Evolutionary conservation across 164 flowering plant genomes (phyloP), one percentile per base, ranked within the genome.

Genomic region (Chloranthus sessilifolius): DNA sequence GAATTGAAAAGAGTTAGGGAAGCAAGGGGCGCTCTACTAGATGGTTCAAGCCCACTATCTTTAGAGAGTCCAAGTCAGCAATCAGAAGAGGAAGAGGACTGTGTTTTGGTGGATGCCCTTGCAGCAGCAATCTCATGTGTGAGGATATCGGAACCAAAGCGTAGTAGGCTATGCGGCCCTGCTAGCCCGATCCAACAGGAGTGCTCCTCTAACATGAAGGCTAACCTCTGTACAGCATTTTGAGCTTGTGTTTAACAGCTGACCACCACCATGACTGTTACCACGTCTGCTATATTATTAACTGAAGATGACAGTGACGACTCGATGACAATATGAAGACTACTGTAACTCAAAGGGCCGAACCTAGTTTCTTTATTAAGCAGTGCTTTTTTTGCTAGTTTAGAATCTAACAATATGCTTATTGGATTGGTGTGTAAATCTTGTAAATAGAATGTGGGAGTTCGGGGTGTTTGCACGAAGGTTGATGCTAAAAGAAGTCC

Each of bases 201-300:
- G 42, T 63, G 73, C 59, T 83, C 96, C 2, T 85, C 97, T 72
- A 88, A 81, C 73, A 43, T 81, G 79, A 83, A 73, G 53, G 50
- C 86, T 62, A 77, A 68, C 48, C 92, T 91, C 29, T 91, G 98
- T 75, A 79, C 79, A 82, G 98, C 98, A 52, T 91, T 85, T 55
- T 91, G 76, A 85, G 47, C 58, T 56, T 46, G 30, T 31, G 26
- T 22, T 27, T 43, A 35, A 53, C 56, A 33, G 56, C 66, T 59
- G 62, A 66, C 57, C n/a, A 55, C 42, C 24, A 10, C 43, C 23
- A 38, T 31, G 1, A 36, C 33, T 26, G 10, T 2, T 12, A n/a
- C n/a, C n/a, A n/a, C n/a, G n/a, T n/a, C 15, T 9, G 3, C 40
- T 33, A 2, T 1, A 35, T 27, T 43, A 35, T 48, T 53, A 33